Evolutionary conservation across 371 early-diverging fungal genomes (phyloP).

Genomic region (Umbelopsis sp.): DNA sequence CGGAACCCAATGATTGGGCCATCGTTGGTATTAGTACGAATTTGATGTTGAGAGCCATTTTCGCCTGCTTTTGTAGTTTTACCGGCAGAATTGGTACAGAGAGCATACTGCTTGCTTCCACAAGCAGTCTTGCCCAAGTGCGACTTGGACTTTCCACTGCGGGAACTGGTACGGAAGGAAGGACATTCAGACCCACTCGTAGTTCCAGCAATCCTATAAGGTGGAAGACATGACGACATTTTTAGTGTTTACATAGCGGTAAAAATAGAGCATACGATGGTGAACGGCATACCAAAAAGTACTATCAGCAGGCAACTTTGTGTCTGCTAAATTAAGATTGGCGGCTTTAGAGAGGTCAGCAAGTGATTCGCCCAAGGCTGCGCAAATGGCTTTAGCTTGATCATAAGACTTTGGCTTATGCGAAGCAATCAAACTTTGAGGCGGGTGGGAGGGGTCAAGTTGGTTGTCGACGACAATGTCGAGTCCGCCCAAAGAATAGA

Average conservation of each 20-base stretch:
- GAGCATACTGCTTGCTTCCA: slow-evolving; percentile 4
- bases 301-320: not conserved
- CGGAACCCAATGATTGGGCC: slow-evolving; percentile 16
- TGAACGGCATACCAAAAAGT: too few relatives aligned
- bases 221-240: too few relatives aligned
- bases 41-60: not conserved
- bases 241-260: too few relatives aligned
- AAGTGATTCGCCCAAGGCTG: not conserved
- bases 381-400: not conserved
- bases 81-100: slow-evolving; percentile 8
- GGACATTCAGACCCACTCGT: too few relatives aligned
- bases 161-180: too few relatives aligned
- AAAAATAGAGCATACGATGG: too few relatives aligned
- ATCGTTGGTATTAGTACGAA: not conserved
- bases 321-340: not conserved
- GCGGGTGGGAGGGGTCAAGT: not conserved
- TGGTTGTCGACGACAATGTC: slow-evolving; percentile 4
- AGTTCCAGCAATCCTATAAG: too few relatives aligned
- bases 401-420: not conserved
- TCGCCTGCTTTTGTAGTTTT: not conserved
- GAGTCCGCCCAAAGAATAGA: not conserved
- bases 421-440: slow-evolving; percentile 5
- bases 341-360: not conserved
- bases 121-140: too few relatives aligned
- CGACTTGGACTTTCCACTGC: too few relatives aligned